Conservation (phyloP, 345 rosid species). For the Gossypium anomalum region DNA sequence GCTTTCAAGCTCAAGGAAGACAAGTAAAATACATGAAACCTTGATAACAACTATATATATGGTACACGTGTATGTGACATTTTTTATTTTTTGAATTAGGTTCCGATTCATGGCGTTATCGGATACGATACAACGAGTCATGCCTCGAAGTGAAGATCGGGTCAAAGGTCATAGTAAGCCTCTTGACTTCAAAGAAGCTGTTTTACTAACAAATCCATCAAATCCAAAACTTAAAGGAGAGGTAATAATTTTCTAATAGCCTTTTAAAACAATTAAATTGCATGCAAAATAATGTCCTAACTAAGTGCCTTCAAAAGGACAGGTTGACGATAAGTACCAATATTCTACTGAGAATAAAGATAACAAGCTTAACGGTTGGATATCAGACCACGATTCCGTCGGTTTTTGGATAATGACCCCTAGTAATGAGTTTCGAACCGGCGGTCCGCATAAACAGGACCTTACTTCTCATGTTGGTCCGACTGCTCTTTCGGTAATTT, state of each 20-base stretch:
- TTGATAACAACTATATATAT: not conserved
- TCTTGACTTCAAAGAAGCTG: constrained; percentile 87
- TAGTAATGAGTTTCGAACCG: constrained; percentile 51
- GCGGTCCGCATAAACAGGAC: constrained; percentile 82
- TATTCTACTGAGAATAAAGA: constrained; percentile 57
- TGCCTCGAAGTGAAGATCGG: constrained; percentile 63
- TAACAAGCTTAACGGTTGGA: constrained; percentile 80
- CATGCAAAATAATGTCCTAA: not conserved
- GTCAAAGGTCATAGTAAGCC: constrained; percentile 16
- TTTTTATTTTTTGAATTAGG: constrained; percentile 27
- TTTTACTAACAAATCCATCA: constrained; percentile 55
- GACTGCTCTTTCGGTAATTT: constrained; percentile 48
- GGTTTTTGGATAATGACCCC: constrained; percentile 96
- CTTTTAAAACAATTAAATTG: not conserved
- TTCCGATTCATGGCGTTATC: constrained; percentile 79
- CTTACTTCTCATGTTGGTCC: constrained; percentile 90
- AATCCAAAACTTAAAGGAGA: constrained; percentile 57
- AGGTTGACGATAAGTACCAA: constrained; percentile 93
- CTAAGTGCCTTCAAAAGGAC: not conserved
- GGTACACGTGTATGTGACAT: not conserved
- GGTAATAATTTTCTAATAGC: constrained; percentile 31
- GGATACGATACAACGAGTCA: constrained; percentile 57
- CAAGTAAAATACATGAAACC: constrained; percentile 30
- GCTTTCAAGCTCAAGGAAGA: constrained; percentile 67
- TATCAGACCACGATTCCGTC: constrained; percentile 29